Evolutionary conservation across 208 protist genomes (phyloP), one percentile per base, ranked within the genome.

Genomic region (Wallacemonas sp.): DNA sequence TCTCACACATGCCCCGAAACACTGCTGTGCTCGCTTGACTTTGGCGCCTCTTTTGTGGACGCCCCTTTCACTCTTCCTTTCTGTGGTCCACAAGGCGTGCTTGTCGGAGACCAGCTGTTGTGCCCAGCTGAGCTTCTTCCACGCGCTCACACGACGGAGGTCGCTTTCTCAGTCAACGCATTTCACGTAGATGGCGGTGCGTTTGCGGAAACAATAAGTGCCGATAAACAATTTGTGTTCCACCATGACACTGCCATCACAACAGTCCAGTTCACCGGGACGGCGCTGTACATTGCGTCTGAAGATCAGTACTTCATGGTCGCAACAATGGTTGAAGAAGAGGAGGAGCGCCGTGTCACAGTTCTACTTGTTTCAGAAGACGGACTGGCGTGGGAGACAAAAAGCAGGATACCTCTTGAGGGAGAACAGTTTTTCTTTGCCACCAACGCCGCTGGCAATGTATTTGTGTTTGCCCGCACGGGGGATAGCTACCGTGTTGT

Each of bases 1-100:
- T 17, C 63, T 17, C 67, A 70, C 60, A 17, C 39, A 5, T 65
- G 72, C 47, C 49, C 72, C 44, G 21, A 68, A 38, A 65, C 61
- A 14, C 55, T 77, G 19, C 22, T 86, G 17, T 93, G 82, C 62
- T 86, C 73, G 11, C 84, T 82, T 44, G 86, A 93, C 62, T 39
- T 46, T 31, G 86, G 80, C 0, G 79, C 61, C 8, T 78, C 26
- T 30, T 76, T 90, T 27, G 68, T 65, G 0, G 39, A 64, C 22
- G 56, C 70, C 5, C 44, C 77, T 44, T 73, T 63, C 4, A 59
- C 64, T 6, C 55, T 72, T 44, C 62, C 68, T 19, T 86, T 90
- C 68, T 93, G 86, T 75, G 75, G 69, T 21, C 51, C 70, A 21
- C 60, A 62, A 15, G 84, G 84, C 26, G 69, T 86, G 49, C 42